Conservation (phyloP, 257 asterid genomes). For the Capsicum baccatum region DNA sequence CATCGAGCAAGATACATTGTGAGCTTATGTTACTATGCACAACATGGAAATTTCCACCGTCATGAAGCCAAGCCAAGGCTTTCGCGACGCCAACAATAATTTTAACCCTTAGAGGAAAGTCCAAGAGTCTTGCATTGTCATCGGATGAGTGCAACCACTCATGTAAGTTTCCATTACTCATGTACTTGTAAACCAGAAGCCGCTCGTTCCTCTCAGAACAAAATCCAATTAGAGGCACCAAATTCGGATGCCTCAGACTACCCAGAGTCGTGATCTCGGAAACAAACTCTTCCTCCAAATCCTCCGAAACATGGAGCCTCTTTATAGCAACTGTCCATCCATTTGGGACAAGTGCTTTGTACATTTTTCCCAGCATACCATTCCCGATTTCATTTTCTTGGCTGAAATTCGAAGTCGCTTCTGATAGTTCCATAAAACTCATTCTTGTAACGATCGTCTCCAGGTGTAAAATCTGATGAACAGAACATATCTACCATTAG, state of each 20-base stretch:
- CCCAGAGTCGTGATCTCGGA: not conserved
- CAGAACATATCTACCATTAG: not conserved
- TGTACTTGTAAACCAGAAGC: not conserved
- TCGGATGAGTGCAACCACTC: not conserved
- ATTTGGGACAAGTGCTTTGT: not conserved
- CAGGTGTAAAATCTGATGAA: not conserved
- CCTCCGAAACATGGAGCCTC: not conserved
- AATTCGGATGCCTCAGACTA: conserved; percentile 7
- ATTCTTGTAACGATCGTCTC: conserved; percentile 6
- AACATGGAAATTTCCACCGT: not conserved
- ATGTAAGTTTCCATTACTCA: conserved; percentile 8
- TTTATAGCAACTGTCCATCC: not conserved
- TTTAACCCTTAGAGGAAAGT: not conserved
- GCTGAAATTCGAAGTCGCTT: not conserved
- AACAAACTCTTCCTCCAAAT: conserved; percentile 6
- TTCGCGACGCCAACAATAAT: not conserved
- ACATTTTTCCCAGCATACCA: not conserved
- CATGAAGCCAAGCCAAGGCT: not conserved
- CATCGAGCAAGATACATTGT: not conserved
- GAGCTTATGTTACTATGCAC: not conserved
- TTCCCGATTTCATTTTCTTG: conserved; percentile 2
- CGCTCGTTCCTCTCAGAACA: not conserved
- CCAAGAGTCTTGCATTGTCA: not conserved
- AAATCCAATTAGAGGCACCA: not conserved
- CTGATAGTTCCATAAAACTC: conserved; percentile 19